Conservation (phyloP, 108 stramenopile species). For the Cyclotella cryptica region DNA sequence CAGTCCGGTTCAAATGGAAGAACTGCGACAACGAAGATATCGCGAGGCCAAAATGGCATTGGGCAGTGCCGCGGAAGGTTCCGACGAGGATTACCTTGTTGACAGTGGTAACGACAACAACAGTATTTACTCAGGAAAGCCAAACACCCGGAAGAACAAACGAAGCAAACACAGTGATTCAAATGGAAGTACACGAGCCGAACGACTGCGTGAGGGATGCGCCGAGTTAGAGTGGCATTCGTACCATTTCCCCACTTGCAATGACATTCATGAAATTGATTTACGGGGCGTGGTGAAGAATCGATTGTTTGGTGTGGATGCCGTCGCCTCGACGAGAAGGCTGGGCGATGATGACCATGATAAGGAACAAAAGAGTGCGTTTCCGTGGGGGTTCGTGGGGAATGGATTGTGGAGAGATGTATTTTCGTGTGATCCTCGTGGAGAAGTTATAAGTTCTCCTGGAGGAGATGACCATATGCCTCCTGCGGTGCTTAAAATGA, state of each 20-base stretch:
- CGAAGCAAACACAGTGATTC: not conserved
- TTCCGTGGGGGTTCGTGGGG: conserved; percentile 59
- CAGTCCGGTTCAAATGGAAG: conserved; percentile 23
- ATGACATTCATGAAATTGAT: conserved; percentile 81
- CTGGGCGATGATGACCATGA: not conserved
- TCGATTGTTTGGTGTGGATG: conserved; percentile 5
- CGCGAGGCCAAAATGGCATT: conserved; percentile 40
- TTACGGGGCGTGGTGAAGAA: conserved; percentile 36
- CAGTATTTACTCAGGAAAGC: conserved; percentile 17
- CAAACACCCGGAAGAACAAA: conserved; percentile 19
- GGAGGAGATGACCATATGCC: not conserved
- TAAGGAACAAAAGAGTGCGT: conserved; percentile 4
- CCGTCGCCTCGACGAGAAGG: not conserved
- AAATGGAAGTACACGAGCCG: conserved; percentile 13
- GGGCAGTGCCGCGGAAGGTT: conserved; percentile 42
- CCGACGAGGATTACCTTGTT: conserved; percentile 5
- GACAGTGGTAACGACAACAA: conserved; percentile 12
- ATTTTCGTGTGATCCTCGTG: conserved; percentile 61
- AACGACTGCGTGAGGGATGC: conserved; percentile 47
- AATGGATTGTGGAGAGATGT: conserved; percentile 81
- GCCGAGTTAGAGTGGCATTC: conserved; percentile 64
- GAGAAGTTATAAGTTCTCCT: conserved; percentile 8
- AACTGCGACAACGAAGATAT: conserved; percentile 26
- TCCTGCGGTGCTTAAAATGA: conserved; percentile 75
- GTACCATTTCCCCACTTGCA: conserved; percentile 70